phyloP scores from a whole-genome alignment of 768 basidiomycete genomes.

The Paxillus rubicundulus region DNA sequence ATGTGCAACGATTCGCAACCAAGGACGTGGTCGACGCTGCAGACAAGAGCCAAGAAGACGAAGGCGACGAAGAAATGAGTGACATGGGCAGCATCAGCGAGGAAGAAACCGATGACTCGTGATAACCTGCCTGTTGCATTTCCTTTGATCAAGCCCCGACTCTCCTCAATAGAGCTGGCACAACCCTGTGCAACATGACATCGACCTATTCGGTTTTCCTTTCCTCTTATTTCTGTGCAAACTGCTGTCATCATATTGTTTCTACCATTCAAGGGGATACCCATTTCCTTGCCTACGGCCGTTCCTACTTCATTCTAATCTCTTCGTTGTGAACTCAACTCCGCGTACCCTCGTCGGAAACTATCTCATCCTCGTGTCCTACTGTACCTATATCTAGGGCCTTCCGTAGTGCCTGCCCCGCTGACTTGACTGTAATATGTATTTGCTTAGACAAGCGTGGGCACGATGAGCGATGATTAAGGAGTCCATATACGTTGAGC shows the following conservation, averaged over 20 bases:
- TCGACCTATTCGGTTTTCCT: slow-evolving; percentile 4
- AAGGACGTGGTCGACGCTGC: slow-evolving; percentile 85
- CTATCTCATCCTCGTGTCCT: slow-evolving; percentile 16
- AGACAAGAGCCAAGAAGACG: slow-evolving; percentile 56
- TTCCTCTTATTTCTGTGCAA: slow-evolving; percentile 10
- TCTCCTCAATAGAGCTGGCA: neutral
- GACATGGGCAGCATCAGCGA: slow-evolving; percentile 83
- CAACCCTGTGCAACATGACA: slow-evolving; percentile 4
- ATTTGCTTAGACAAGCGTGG: slow-evolving; percentile 9
- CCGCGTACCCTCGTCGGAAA: slow-evolving; percentile 21
- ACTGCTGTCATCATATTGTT: slow-evolving; percentile 15
- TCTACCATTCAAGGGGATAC: slow-evolving; percentile 27
- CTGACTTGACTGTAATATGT: slow-evolving; percentile 7
- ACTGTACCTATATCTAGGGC: slow-evolving; percentile 34
- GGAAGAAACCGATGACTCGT: slow-evolving; percentile 47
- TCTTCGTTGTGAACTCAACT: neutral
- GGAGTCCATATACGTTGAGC: slow-evolving; percentile 6
- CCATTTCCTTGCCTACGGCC: slow-evolving; percentile 18
- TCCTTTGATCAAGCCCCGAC: neutral
- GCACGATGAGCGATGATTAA: neutral
- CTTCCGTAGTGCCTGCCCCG: slow-evolving; percentile 15
- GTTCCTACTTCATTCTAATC: slow-evolving; percentile 16
- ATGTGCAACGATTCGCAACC: slow-evolving; percentile 93
- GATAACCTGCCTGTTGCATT: slow-evolving; percentile 11
- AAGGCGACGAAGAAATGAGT: slow-evolving; percentile 84